Evolutionary conservation across 108 stramenopile genomes (phyloP), one percentile per base, ranked within the genome.

Genomic region (Fistulifera solaris): DNA sequence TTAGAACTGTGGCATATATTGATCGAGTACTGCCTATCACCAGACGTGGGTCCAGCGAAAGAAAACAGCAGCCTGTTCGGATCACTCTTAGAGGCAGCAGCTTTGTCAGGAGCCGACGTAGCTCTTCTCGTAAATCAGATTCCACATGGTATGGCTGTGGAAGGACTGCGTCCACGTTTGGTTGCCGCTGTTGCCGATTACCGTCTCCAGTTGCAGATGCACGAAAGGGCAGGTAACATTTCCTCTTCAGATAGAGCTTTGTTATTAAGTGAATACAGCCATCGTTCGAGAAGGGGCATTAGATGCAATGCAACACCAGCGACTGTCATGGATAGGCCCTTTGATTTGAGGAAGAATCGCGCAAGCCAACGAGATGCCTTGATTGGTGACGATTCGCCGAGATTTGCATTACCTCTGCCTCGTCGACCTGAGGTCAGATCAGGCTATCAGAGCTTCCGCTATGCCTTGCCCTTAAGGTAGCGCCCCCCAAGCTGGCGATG

Each of bases 101-200:
- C 89, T 15, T 59, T 77, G 5, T 73, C 63, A 28, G 89, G 89
- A 13, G 85, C 85, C 14, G 81, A 91, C 61, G 51, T 91, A 45
- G 63, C 85, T 1, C 67, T 67, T 0, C 70, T 87, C 48, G 83
- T 87, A 8, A 52, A 71, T 2, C 70, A 62, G 56, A 87, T 87
- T 21, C 85, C 85, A 19, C 58, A 66, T 21, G 81, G 83, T 6
- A 84, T 91, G 83, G 56, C 70, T 13, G 80, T 91, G 10, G 83
- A 91, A 73, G 89, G 89, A 15, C 57, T 91, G 8, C 67, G 89
- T 19, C 83, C 76, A 38, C 73, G 79, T 49, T 52, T 91, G 16
- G 80, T 87, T 19, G 76, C 83, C 40, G 81, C 89, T n/a, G 75
- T 91, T 16, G 69, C 83, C 28, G 85, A 91, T 62, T 87, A 87